Evolutionary conservation across 202 grass and related monocot species (phyloP), one percentile per base, ranked within the genome.

Genomic region (Zizania palustris): DNA sequence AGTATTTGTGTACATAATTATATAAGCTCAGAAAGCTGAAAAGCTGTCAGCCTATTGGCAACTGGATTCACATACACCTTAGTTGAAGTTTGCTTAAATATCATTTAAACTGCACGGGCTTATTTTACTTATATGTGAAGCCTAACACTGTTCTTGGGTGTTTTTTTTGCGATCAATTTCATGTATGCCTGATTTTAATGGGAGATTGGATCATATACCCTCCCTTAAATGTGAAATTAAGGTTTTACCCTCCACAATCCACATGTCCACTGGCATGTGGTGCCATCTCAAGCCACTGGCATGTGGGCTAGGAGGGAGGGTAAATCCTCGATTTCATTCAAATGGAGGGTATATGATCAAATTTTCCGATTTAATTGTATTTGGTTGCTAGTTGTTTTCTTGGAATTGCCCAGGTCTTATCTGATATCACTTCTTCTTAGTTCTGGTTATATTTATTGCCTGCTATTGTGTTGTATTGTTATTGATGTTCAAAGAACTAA

Each of bases 401-500:
- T 57, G 65, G 13, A 73, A 3, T 56, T 76, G 0, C 50, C 12
- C 12, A 44, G 7, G 45, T 13, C 5, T 65, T 69, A 11, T 19
- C 12, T 67, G 12, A n/a, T 57, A 28, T 28, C 28, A 28, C 4
- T 67, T 33, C 40, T 53, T 42, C 15, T 73, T 16, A 39, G 51
- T 11, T 67, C 43, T 46, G 5, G 46, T 56, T 33, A 5, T 11
- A 19, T 45, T 69, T 34, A 10, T 61, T 69, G 1, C 43, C 18
- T 8, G 37, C 15, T 56, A 57, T 38, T 1, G 8, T 57, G 41
- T 7, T 75, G 38, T 78, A 6, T 49, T n/a, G 20, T 80, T 73
- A 11, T 28, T 44, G 13, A 40, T 40, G 34, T 81, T 84, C 76
- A 76, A 53, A 76, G 54, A 88, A 84, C 81, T 88, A 88, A 88